Conservation (phyloP, 108 stramenopile genomes). For the Aurantiochytrium sp. region DNA sequence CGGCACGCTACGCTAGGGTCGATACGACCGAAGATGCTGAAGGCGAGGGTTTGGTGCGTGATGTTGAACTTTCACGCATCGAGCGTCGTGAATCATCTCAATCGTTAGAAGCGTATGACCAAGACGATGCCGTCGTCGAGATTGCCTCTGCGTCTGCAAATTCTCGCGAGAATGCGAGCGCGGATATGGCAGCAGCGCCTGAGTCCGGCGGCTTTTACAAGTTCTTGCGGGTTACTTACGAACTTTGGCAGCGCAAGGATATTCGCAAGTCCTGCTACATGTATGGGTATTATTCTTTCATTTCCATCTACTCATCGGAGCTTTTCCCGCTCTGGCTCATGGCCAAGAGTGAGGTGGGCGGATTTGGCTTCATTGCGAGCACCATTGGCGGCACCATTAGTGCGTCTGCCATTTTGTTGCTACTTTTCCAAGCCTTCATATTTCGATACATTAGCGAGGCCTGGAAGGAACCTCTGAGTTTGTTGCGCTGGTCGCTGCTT, state of each 20-base stretch:
- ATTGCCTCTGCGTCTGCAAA: too few relatives aligned
- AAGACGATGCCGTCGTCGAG: too few relatives aligned
- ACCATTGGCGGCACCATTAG: not conserved
- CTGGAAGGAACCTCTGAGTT: not conserved
- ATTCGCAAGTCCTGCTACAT: not conserved
- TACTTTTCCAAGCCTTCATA: not conserved
- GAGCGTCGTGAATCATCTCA: too few relatives aligned
- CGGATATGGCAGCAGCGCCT: not conserved
- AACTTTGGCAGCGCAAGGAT: not conserved
- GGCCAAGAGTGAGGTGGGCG: not conserved
- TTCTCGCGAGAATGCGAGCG: too few relatives aligned
- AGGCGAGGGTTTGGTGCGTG: not conserved
- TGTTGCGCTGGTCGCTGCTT: not conserved
- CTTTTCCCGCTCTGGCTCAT: conserved; percentile 17
- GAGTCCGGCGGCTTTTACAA: not conserved
- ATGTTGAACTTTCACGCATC: too few relatives aligned
- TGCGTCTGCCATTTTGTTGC: not conserved
- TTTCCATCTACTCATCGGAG: not conserved
- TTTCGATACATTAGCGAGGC: not conserved
- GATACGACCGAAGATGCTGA: too few relatives aligned
- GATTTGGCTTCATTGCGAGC: not conserved
- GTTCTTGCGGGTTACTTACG: not conserved
- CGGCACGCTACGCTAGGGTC: too few relatives aligned
- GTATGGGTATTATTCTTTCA: not conserved
- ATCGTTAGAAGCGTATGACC: too few relatives aligned